Conservation (phyloP, 2,329 filamentous ascomycete genomes). For the Macrophomina tecta region DNA sequence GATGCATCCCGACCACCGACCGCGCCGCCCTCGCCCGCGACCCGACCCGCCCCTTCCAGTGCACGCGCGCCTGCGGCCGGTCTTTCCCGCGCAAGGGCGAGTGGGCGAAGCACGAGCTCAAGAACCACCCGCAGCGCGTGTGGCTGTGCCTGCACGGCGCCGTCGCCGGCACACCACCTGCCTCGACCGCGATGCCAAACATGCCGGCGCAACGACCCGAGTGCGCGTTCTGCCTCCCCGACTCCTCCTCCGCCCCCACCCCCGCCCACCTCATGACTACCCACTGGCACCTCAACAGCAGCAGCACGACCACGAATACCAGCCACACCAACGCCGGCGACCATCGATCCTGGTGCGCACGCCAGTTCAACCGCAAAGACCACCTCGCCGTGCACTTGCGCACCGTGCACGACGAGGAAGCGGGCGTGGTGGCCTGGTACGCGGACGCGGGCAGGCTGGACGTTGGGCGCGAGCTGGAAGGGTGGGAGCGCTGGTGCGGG, state of each 20-base stretch:
- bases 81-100: slow-evolving; percentile 10
- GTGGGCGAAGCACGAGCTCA: slow-evolving; percentile 15
- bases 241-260: neutral
- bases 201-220: too few relatives aligned
- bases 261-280: neutral
- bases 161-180: neutral
- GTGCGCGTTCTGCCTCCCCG: neutral
- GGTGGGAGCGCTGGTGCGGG: slow-evolving; percentile 9
- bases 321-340: neutral
- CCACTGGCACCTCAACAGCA: neutral
- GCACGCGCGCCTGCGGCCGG: slow-evolving; percentile 1
- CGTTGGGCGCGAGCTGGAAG: neutral
- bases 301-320: too few relatives aligned
- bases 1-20: neutral
- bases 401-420: neutral
- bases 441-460: neutral
- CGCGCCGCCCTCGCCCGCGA: neutral
- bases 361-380: slow-evolving; percentile 9
- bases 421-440: neutral
- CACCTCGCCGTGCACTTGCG: neutral
- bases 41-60: slow-evolving; percentile 1
- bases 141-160: slow-evolving; percentile 6
- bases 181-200: neutral
- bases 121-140: slow-evolving; percentile 6
- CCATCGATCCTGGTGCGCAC: neutral